Conservation (phyloP, 305 asterid genomes). For the Euphrasia arctica region DNA sequence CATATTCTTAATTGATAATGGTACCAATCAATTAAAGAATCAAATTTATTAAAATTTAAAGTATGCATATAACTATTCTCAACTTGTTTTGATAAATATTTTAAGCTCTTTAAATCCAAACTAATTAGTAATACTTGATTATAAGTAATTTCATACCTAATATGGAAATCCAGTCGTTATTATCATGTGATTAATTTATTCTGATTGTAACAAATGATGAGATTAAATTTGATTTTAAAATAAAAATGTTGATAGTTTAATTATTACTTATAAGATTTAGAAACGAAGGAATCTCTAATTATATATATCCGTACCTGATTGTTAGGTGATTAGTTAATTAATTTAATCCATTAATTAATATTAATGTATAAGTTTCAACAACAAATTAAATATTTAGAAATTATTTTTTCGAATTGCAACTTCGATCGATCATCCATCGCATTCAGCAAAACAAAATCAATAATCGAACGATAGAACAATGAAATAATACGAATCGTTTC, state of each 20-base stretch:
- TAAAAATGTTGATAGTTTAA: background rate
- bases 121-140: background rate
- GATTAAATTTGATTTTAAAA: background rate
- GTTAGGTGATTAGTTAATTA: slow-evolving; percentile 2
- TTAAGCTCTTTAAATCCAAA: background rate
- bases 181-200: background rate
- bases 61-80: too few relatives aligned
- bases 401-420: too few relatives aligned
- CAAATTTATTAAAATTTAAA: too few relatives aligned
- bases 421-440: too few relatives aligned
- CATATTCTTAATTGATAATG: too few relatives aligned
- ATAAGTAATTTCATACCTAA: background rate
- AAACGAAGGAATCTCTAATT: slow-evolving; percentile 6
- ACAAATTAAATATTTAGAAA: too few relatives aligned
- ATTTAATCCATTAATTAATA: too few relatives aligned
- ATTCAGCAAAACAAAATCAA: too few relatives aligned
- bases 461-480: too few relatives aligned
- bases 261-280: background rate
- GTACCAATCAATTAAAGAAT: too few relatives aligned
- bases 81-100: background rate
- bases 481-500: too few relatives aligned
- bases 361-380: too few relatives aligned
- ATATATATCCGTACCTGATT: background rate
- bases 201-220: background rate
- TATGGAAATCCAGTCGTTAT: background rate